A percentile compares a stretch with the other conserved stretches of the same genome.
Conservation (phyloP, 495 filamentous ascomycete genomes). For the Pseudevernia furfuracea region DNA sequence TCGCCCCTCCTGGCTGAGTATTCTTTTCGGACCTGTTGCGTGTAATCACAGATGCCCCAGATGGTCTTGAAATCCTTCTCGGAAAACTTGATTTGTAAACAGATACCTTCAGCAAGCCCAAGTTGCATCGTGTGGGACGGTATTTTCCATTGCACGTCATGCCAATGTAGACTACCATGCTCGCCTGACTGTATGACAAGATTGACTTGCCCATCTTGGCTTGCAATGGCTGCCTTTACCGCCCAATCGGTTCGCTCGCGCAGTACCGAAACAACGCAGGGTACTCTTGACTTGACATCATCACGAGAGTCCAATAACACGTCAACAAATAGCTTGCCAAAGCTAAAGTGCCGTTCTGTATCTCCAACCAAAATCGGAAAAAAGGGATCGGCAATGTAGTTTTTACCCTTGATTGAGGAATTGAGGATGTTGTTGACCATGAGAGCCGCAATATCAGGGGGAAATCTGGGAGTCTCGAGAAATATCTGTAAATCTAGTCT, state of each 20-base stretch:
- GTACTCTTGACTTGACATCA: constrained; percentile 52
- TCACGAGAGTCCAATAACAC: constrained; percentile 63
- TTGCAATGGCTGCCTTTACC: constrained; percentile 61
- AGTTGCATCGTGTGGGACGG: constrained; percentile 47
- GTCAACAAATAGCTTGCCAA: constrained; percentile 62
- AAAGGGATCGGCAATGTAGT: constrained; percentile 40
- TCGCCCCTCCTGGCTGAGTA: constrained; percentile 61
- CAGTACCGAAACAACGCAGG: constrained; percentile 64
- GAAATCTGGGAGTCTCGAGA: constrained; percentile 61
- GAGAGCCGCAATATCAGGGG: constrained; percentile 56
- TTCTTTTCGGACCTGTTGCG: constrained; percentile 59
- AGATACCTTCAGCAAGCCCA: constrained; percentile 41
- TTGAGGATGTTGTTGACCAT: constrained; percentile 54
- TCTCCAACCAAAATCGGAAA: constrained; percentile 71
- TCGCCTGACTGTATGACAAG: constrained; percentile 63
- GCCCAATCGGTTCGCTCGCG: constrained; percentile 60
- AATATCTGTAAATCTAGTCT: constrained; percentile 67
- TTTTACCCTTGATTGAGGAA: constrained; percentile 37
- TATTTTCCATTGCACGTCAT: constrained; percentile 68
- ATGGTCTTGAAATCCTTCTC: constrained; percentile 67
- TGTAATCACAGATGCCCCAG: constrained; percentile 76
- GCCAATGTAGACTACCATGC: constrained; percentile 64
- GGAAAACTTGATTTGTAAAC: constrained; percentile 57
- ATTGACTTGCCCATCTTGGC: constrained; percentile 67
- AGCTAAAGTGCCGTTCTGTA: constrained; percentile 60